Evolutionary conservation across 2,329 filamentous ascomycete species (phyloP).

Genomic region (Cladophialophora bantiana): DNA sequence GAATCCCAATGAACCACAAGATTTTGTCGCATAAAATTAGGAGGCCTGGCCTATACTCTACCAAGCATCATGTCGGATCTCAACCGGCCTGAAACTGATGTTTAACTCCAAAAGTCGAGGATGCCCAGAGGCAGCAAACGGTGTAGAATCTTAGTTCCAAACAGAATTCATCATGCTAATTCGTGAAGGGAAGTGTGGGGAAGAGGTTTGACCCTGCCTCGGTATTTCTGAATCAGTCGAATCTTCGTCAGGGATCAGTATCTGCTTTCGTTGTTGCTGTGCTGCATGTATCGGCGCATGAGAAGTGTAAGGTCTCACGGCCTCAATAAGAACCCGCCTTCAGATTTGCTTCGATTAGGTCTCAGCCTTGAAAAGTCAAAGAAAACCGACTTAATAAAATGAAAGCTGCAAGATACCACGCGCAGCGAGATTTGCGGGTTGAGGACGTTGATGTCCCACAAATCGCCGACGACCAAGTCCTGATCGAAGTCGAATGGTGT

Average conservation of each 20-base stretch:
- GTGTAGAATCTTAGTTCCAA: not conserved
- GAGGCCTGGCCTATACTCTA: not conserved
- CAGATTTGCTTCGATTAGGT: not conserved
- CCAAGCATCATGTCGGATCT: not conserved
- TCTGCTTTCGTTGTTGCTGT: not conserved
- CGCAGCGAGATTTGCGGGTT: slow-evolving; percentile 51
- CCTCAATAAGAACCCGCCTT: not conserved
- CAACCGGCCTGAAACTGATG: not conserved
- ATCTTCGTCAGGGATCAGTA: not conserved
- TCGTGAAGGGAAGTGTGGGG: slow-evolving; percentile 8
- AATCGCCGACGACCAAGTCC: slow-evolving; percentile 50
- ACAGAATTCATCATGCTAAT: not conserved
- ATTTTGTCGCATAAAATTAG: not conserved
- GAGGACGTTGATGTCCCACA: slow-evolving; percentile 52
- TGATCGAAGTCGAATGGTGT: slow-evolving; percentile 42
- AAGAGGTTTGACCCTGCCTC: not conserved
- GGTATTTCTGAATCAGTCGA: slow-evolving; percentile 3
- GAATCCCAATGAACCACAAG: not conserved
- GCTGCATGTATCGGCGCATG: not conserved
- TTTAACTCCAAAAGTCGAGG: not conserved
- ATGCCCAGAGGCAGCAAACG: not conserved
- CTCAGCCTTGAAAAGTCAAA: not conserved
- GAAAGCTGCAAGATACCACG: slow-evolving; percentile 56
- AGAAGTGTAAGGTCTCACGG: not conserved
- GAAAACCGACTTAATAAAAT: slow-evolving; percentile 40